phyloP scores from a whole-genome alignment of 495 filamentous ascomycete genomes.

The Rostrohypoxylon terebratum region DNA sequence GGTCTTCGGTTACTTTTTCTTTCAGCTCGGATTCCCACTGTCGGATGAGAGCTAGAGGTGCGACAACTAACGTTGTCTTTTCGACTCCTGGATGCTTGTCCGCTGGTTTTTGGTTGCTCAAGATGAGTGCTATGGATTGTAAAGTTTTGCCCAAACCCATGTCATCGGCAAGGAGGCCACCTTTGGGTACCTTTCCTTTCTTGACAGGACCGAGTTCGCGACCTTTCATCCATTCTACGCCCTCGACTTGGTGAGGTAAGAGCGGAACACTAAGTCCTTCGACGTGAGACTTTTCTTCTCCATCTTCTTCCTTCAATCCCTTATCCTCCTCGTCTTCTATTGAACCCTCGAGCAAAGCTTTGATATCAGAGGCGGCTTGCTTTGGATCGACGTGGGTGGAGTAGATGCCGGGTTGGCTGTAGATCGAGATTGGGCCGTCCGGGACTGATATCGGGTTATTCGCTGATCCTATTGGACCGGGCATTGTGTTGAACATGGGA shows the following conservation, averaged over 20 bases:
- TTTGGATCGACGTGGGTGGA: constrained; percentile 78
- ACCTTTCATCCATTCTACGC: constrained; percentile 91
- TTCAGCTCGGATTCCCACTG: constrained; percentile 97
- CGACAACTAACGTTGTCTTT: constrained; percentile 88
- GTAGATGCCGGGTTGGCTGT: constrained; percentile 64
- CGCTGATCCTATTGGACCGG: constrained; percentile 36
- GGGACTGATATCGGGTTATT: constrained; percentile 46
- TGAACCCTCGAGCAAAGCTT: constrained; percentile 85
- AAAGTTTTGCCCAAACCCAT: constrained; percentile 90
- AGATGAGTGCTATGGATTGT: constrained; percentile 83
- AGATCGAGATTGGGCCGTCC: constrained; percentile 44
- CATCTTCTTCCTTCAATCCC: constrained; percentile 60
- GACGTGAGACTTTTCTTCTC: constrained; percentile 56
- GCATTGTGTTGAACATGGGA: constrained; percentile 56
- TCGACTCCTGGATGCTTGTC: constrained; percentile 71
- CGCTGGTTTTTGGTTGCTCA: constrained; percentile 80
- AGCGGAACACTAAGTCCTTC: constrained; percentile 88
- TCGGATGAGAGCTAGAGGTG: constrained; percentile 93
- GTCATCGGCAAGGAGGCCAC: constrained; percentile 88
- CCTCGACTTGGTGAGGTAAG: constrained; percentile 91
- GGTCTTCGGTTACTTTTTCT: constrained; percentile 74
- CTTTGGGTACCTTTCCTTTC: constrained; percentile 81
- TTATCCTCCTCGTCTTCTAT: constrained; percentile 84
- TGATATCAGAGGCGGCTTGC: constrained; percentile 86
- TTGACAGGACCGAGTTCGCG: constrained; percentile 85